These are phyloP conservation scores for Xylaria sp. DNA, from an alignment of 2,329 filamentous ascomycete species.

Conservation along the genomic window DNA sequence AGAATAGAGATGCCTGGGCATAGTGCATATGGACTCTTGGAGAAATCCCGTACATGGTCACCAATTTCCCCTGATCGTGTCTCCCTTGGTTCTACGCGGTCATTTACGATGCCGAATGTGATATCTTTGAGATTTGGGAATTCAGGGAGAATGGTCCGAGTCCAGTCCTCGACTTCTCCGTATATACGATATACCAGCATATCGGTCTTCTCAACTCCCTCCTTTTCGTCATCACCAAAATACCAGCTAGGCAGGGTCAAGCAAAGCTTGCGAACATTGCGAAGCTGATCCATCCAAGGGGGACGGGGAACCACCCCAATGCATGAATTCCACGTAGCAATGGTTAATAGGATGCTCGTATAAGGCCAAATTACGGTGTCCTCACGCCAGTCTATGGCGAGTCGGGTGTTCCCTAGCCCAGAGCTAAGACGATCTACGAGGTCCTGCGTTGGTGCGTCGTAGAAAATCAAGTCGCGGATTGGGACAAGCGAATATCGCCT, in stretches of 20 bases:
- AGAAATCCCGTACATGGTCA: too few relatives aligned
- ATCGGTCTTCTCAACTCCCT: too few relatives aligned
- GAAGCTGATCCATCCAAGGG: background rate
- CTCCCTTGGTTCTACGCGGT: background rate
- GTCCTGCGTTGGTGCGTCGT: background rate
- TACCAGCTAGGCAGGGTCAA: too few relatives aligned
- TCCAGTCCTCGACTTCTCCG: background rate
- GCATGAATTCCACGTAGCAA: too few relatives aligned
- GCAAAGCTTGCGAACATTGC: background rate
- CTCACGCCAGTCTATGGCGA: background rate
- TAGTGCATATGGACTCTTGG: background rate
- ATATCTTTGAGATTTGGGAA: background rate
- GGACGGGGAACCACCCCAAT: background rate
- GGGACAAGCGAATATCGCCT: background rate
- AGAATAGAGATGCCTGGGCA: background rate
- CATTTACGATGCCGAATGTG: background rate
- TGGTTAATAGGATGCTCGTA: too few relatives aligned
- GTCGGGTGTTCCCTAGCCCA: too few relatives aligned
- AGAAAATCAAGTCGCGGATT: background rate
- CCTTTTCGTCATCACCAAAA: too few relatives aligned
- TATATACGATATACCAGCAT: too few relatives aligned
- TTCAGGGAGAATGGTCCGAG: background rate
- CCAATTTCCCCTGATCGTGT: too few relatives aligned
- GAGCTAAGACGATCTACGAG: background rate
- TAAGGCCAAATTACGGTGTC: background rate